Evolutionary conservation across 116 monocot species (phyloP).

Genomic region (Cymodocea nodosa): DNA sequence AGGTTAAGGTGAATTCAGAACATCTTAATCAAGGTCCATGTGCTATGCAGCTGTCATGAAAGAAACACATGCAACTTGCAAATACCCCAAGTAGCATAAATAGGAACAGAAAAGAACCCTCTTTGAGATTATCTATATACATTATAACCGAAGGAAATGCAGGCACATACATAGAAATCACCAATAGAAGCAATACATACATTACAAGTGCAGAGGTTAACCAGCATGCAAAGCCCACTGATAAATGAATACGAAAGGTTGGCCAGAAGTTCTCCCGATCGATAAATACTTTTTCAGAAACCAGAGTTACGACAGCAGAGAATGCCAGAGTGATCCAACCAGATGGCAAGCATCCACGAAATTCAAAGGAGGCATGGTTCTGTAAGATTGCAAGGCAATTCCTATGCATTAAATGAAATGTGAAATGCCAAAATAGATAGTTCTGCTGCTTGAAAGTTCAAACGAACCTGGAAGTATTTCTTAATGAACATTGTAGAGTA

Average conservation of each 20-base stretch:
- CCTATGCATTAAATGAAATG: not conserved
- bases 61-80: not conserved
- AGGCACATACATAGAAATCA: not conserved
- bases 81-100: not conserved
- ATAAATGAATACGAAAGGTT: constrained; percentile 51
- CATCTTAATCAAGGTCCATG: not conserved
- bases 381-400: constrained; percentile 8
- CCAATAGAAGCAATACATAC: constrained; percentile 27
- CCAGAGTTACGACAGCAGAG: constrained; percentile 31
- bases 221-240: constrained; percentile 48
- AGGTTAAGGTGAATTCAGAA: not conserved
- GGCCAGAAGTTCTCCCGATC: constrained; percentile 65
- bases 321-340: constrained; percentile 63
- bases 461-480: constrained; percentile 53
- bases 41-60: not conserved
- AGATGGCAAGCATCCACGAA: constrained; percentile 60
- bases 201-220: constrained; percentile 39
- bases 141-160: no score
- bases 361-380: constrained; percentile 50
- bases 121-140: no score
- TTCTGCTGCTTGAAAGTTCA: not conserved
- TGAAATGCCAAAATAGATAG: not conserved
- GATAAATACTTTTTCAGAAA: constrained; percentile 61
- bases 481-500: constrained; percentile 73
- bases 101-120: not conserved